Percentiles rank a stretch among this genome's conserved stretches.
These are phyloP conservation scores for Candida dendrica DNA, from an alignment of 805 yeast species.

Conservation along the genomic window DNA sequence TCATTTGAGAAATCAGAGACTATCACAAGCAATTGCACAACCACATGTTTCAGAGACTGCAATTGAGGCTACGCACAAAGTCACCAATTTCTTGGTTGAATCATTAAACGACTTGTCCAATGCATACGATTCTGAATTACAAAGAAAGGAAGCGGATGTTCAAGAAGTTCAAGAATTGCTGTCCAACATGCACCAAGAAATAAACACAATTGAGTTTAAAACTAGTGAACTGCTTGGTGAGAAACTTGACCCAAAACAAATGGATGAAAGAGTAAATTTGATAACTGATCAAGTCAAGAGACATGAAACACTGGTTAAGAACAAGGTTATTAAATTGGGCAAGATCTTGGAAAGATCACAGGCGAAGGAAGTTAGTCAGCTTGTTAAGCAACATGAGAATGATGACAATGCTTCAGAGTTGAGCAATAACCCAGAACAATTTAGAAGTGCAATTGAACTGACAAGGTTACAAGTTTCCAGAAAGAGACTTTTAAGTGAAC, in stretches of 20 bases:
- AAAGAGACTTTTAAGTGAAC: conserved; percentile 36
- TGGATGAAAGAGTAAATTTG: too few species aligned
- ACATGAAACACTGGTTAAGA: too few species aligned
- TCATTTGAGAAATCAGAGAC: background rate
- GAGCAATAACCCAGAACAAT: too few species aligned
- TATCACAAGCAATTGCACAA: background rate
- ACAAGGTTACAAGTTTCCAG: conserved; percentile 49
- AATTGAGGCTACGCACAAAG: background rate
- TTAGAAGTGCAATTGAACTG: conserved; percentile 38
- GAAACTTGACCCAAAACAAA: too few species aligned
- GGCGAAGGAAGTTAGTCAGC: conserved; percentile 49
- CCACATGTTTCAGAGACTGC: too few species aligned
- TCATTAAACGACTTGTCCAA: conserved; percentile 34
- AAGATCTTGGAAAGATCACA: conserved; percentile 56
- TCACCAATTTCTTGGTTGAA: background rate
- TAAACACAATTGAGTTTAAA: too few species aligned
- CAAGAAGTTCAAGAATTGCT: conserved; percentile 12
- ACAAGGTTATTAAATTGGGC: conserved; percentile 28
- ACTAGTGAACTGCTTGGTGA: too few species aligned
- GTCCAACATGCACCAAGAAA: conserved; percentile 10
- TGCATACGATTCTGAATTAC: conserved; percentile 49
- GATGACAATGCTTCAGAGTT: conserved; percentile 16
- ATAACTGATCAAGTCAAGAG: too few species aligned
- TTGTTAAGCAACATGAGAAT: conserved; percentile 49
- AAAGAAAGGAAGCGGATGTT: conserved; percentile 44